Conservation (phyloP, 139 green algal species). For the Micromonas commoda region DNA sequence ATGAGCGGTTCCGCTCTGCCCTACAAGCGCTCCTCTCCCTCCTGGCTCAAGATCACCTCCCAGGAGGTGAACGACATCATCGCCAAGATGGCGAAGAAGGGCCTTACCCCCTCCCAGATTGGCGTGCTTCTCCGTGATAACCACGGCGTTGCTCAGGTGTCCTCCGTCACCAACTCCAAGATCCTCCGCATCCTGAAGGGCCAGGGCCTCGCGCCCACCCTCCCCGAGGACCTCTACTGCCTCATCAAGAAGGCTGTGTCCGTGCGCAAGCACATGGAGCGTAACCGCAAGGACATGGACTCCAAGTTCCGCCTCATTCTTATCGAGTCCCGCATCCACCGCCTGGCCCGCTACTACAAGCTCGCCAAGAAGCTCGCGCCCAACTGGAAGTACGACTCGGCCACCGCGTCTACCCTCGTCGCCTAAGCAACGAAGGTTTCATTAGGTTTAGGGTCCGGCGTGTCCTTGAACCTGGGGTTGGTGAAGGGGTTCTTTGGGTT, state of each 20-base stretch:
- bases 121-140: conserved; percentile 92
- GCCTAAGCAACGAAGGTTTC: not conserved
- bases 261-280: conserved; percentile 97
- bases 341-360: conserved; percentile 98
- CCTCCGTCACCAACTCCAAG: conserved; percentile 85
- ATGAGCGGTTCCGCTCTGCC: conserved; percentile 83
- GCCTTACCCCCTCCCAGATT: conserved; percentile 93
- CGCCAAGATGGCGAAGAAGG: conserved; percentile 96
- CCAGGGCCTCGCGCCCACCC: conserved; percentile 83
- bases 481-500: not conserved
- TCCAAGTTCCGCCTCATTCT: conserved; percentile 61
- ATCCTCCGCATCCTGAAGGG: conserved; percentile 96
- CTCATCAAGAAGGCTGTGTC: conserved; percentile 97
- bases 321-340: conserved; percentile 92
- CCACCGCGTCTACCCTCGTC: conserved; percentile 84
- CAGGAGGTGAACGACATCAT: conserved; percentile 49
- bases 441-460: no score
- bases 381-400: conserved; percentile 95
- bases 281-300: conserved; percentile 95
- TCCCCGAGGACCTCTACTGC: conserved; percentile 98
- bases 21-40: conserved; percentile 86
- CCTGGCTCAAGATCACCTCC: conserved; percentile 75
- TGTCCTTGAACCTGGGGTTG: not conserved
- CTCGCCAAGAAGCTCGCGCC: conserved; percentile 65
- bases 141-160: conserved; percentile 86